These are phyloP conservation scores for Saccharomycopsis vini DNA, from an alignment of 805 yeast species.

Conservation along the genomic window DNA sequence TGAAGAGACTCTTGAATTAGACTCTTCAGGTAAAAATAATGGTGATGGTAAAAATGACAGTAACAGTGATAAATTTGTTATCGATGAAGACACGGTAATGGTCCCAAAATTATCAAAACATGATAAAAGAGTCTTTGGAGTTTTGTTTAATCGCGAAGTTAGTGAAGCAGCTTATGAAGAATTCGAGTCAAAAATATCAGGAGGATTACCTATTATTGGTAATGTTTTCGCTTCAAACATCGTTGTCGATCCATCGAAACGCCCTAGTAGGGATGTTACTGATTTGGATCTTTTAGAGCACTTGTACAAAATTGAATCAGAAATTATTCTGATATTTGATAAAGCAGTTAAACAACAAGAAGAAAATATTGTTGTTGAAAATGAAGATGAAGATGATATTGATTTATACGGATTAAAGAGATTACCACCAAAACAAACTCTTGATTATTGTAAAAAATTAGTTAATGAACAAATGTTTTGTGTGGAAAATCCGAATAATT, in stretches of 20 bases:
- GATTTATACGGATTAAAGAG: not conserved
- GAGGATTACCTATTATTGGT: too few species aligned
- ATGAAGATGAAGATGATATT: not conserved
- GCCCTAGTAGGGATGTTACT: slow-evolving; percentile 2
- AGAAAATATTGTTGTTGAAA: too few species aligned
- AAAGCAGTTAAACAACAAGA: too few species aligned
- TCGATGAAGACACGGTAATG: not conserved
- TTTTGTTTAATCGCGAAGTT: slow-evolving; percentile 6
- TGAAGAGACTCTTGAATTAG: too few species aligned
- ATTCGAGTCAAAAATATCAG: slow-evolving; percentile 1
- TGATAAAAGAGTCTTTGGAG: slow-evolving; percentile 1
- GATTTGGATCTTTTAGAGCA: slow-evolving; percentile 1
- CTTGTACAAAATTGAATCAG: not conserved
- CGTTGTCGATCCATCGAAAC: not conserved
- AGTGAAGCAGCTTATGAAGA: slow-evolving; percentile 1
- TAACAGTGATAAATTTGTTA: too few species aligned
- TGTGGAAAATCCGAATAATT: too few species aligned
- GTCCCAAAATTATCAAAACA: slow-evolving; percentile 1
- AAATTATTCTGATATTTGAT: slow-evolving; percentile 1
- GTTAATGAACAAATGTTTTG: not conserved
- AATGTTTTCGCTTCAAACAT: too few species aligned
- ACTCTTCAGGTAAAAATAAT: too few species aligned
- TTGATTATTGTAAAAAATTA: not conserved
- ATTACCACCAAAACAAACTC: not conserved
- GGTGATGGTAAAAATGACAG: too few species aligned